These are phyloP conservation scores for Crithidia acanthocephali DNA, from an alignment of 208 protist species.

Conservation along the genomic window DNA sequence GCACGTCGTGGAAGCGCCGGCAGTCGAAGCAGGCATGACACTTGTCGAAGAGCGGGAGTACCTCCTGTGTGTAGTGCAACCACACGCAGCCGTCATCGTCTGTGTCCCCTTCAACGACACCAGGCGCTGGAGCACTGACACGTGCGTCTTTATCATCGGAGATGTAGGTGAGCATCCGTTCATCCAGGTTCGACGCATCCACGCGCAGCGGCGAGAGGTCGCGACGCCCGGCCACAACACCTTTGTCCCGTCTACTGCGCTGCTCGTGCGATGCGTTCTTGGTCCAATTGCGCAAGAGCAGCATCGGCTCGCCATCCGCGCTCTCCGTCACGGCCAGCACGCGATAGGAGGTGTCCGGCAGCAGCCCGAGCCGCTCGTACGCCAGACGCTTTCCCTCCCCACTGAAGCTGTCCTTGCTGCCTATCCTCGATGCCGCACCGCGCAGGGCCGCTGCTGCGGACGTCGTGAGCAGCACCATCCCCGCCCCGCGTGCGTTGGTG, in stretches of 20 bases:
- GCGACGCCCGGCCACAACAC: too few species aligned
- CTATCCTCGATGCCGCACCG: neutral
- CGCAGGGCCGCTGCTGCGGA: constrained; percentile 7
- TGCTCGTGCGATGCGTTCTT: too few species aligned
- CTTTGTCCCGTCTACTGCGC: too few species aligned
- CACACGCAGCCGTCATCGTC: constrained; percentile 43
- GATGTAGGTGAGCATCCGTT: neutral
- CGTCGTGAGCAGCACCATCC: constrained; percentile 57
- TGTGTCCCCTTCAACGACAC: neutral
- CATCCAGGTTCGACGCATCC: neutral
- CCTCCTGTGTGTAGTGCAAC: constrained; percentile 40
- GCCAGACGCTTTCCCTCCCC: neutral
- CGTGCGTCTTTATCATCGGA: neutral
- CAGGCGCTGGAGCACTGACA: neutral
- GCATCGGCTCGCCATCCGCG: constrained; percentile 39
- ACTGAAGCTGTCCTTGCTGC: too few species aligned
- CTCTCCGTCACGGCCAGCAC: constrained; percentile 53
- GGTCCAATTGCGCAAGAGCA: constrained; percentile 58
- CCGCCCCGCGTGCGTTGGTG: constrained; percentile 51
- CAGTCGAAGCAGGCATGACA: constrained; percentile 76
- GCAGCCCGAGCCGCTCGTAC: constrained; percentile 34
- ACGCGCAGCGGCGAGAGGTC: constrained; percentile 7
- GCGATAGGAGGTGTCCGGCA: constrained; percentile 51
- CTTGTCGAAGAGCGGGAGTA: constrained; percentile 41
- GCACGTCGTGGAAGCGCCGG: constrained; percentile 64